Conservation (phyloP, 495 filamentous ascomycete genomes). For the Massariosphaeria phaeospora region DNA sequence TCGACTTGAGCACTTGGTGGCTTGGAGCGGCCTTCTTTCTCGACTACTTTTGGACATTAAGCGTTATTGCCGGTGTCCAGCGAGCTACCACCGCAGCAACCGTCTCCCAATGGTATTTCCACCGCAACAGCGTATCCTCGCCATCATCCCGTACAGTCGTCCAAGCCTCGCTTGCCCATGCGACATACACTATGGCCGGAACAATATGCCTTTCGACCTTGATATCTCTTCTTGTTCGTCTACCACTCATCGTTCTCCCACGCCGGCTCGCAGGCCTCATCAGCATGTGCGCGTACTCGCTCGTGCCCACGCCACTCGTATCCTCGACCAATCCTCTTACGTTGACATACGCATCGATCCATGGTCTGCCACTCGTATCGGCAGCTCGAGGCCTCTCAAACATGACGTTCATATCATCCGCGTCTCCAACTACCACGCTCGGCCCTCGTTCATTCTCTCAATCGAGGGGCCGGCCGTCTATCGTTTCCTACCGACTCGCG, state of each 20-base stretch:
- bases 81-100: conserved; percentile 89
- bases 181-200: conserved; percentile 81
- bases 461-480: conserved; percentile 37
- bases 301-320: conserved; percentile 77
- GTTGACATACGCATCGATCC: conserved; percentile 89
- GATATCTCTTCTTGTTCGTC: conserved; percentile 70
- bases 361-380: conserved; percentile 70
- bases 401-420: conserved; percentile 65
- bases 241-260: conserved; percentile 81
- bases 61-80: conserved; percentile 78
- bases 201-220: conserved; percentile 84
- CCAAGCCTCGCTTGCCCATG: conserved; percentile 72
- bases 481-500: conserved; percentile 76
- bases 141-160: conserved; percentile 73
- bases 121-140: conserved; percentile 74
- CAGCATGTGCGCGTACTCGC: conserved; percentile 61
- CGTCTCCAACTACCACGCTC: conserved; percentile 56
- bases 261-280: conserved; percentile 61
- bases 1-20: conserved; percentile 85
- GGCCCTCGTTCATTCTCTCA: conserved; percentile 54
- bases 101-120: conserved; percentile 98
- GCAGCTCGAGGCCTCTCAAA: conserved; percentile 72
- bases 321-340: conserved; percentile 84
- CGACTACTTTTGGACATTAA: conserved; percentile 92
- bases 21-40: conserved; percentile 83